Evolutionary conservation across 345 rosid species (phyloP), one percentile per base, ranked within the genome.

Genomic region (Salix udensis): DNA sequence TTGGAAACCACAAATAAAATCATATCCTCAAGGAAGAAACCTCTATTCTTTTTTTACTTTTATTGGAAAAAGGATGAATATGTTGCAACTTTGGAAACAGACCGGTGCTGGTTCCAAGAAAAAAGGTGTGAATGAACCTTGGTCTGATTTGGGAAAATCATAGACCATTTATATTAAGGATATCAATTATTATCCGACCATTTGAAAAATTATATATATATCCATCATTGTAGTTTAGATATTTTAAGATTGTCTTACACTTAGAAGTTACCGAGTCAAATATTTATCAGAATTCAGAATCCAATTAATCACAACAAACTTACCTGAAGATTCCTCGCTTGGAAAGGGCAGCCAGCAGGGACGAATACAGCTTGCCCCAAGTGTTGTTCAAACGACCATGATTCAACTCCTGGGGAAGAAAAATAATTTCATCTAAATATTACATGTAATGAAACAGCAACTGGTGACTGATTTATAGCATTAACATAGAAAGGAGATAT

Each of bases 311-410:
- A 73, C 50, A 68, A 48, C 36, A 36, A 31, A 50, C 85, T 85
- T 53, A 87, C 99, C 91, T 90, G 93, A 77, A 91, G 89, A 82
- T 91, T 91, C 80, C 87, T 91, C 80, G 83, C 75, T 82, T 96
- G 99, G 81, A 88, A 96, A 52, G 97, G 98, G 82, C 98, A 93
- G 68, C 99, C 97, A 77, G 99, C 94, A 37, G 99, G 99, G 66
- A 96, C 65, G 84, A 96, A 96, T 67, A 96, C 82, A 67, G 99
- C 97, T 81, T 96, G 82, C 79, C 99, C 98, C 67, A 81, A 78
- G 86, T 74, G 79, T 77, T 96, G 99, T 66, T 91, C 89, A 84
- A 91, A 87, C 24, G 97, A 86, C 97, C 97, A 96, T 58, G 97
- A 98, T 87, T 91, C 98, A 52, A 96, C 89, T 78, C 98, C 99